Conservation (phyloP, 805 yeast genomes). For the Crinitomyces ghanaensis region DNA sequence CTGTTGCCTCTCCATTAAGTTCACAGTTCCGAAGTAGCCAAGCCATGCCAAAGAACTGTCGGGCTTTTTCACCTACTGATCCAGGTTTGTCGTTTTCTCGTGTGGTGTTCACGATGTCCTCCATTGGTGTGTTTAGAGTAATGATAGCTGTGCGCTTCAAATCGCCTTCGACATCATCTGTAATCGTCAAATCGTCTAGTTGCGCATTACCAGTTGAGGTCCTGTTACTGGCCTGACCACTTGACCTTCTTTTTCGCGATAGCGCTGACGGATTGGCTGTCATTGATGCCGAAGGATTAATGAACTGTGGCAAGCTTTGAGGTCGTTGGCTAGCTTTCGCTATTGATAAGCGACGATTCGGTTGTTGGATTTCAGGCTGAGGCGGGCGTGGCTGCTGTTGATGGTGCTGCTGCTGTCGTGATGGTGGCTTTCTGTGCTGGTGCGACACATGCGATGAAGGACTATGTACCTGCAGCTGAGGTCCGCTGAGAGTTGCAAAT, state of each 20-base stretch:
- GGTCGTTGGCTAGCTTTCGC: constrained; percentile 4
- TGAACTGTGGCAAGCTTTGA: constrained; percentile 1
- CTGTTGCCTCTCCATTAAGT: constrained; percentile 37
- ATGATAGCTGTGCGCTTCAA: constrained; percentile 11
- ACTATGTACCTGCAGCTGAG: too few species aligned
- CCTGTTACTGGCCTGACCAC: too few species aligned
- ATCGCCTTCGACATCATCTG: constrained; percentile 12
- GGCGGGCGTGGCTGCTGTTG: constrained; percentile 17
- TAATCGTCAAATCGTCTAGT: constrained; percentile 1
- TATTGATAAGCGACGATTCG: constrained; percentile 2
- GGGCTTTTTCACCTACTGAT: constrained; percentile 21
- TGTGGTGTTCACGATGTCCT: constrained; percentile 12
- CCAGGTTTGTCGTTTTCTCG: constrained; percentile 11
- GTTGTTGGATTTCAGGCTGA: constrained; percentile 2
- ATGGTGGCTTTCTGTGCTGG: constrained; percentile 16
- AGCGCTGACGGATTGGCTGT: background rate
- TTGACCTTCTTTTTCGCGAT: constrained; percentile 7
- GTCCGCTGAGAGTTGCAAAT: too few species aligned
- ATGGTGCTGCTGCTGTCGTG: constrained; percentile 7
- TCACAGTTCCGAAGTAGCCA: constrained; percentile 64
- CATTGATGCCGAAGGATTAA: background rate
- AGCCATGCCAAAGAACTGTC: constrained; percentile 69
- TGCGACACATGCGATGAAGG: too few species aligned
- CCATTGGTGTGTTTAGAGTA: constrained; percentile 9
- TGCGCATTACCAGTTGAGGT: constrained; percentile 1